Conservation (phyloP, 2,329 filamentous ascomycete genomes). For the Bimuria novae-zelandiae region DNA sequence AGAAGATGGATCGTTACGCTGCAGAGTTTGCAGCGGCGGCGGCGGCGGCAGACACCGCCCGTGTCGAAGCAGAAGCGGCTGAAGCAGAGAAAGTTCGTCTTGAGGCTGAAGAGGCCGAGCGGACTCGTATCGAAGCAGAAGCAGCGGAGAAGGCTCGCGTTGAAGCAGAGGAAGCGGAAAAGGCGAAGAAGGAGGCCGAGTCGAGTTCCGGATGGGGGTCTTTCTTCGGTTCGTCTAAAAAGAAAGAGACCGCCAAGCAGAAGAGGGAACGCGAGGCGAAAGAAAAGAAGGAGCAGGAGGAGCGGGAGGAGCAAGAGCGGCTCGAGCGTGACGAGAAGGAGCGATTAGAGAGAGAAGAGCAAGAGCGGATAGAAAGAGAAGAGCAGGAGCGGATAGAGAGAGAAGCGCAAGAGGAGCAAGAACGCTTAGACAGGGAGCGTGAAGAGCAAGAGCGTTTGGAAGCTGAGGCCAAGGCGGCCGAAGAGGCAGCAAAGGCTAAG, state of each 20-base stretch:
- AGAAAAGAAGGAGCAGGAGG: constrained; percentile 22
- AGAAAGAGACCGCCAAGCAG: constrained; percentile 44
- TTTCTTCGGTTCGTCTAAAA: constrained; percentile 34
- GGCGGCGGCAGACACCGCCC: constrained; percentile 20
- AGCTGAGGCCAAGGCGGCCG: constrained; percentile 31
- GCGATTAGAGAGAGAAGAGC: constrained; percentile 38
- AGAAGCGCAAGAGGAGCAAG: constrained; percentile 42
- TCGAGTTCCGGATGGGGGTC: constrained; percentile 40
- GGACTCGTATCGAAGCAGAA: constrained; percentile 12
- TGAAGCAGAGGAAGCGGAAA: constrained; percentile 28
- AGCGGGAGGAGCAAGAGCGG: constrained; percentile 45
- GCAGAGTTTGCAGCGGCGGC: constrained; percentile 5
- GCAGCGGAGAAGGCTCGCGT: constrained; percentile 6
- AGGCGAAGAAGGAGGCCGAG: constrained; percentile 27
- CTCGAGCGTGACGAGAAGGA: constrained; percentile 42
- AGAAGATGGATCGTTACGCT: constrained; percentile 29
- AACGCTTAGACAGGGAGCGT: constrained; percentile 11
- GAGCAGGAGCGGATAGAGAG: constrained; percentile 44
- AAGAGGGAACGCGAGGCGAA: constrained; percentile 30
- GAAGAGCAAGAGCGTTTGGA: constrained; percentile 25
- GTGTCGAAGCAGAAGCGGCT: constrained; percentile 15
- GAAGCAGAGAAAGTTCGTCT: constrained; percentile 27
- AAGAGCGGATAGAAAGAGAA: constrained; percentile 42
- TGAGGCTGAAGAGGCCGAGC: constrained; percentile 26
- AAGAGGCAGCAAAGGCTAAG: constrained; percentile 22